These are phyloP conservation scores for Suillus variegatus DNA, from an alignment of 768 basidiomycete species.

Conservation along the genomic window DNA sequence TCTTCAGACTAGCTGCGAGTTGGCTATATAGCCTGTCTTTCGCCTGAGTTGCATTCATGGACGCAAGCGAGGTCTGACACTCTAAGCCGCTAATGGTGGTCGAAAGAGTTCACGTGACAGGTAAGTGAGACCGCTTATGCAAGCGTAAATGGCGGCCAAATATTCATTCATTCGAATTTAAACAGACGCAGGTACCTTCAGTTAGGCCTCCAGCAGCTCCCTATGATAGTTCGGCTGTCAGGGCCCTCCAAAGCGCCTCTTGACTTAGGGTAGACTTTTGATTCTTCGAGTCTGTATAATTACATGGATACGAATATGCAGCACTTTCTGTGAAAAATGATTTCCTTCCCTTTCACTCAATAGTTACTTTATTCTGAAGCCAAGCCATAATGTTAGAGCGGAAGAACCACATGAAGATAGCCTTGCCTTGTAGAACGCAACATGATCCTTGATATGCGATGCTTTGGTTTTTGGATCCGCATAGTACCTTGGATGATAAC, in stretches of 20 bases:
- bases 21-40: conserved; percentile 84
- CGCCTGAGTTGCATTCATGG: conserved; percentile 66
- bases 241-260: too few relatives aligned
- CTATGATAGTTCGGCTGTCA: too few relatives aligned
- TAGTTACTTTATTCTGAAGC: neutral
- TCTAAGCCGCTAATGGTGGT: neutral
- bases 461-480: conserved; percentile 57
- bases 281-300: neutral
- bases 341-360: neutral
- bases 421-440: conserved; percentile 79
- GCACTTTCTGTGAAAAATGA: neutral
- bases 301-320: neutral
- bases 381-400: neutral
- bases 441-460: conserved; percentile 59
- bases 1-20: conserved; percentile 64
- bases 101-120: too few relatives aligned
- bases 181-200: too few relatives aligned
- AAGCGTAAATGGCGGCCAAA: too few relatives aligned
- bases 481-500: conserved; percentile 35
- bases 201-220: too few relatives aligned
- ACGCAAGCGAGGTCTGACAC: neutral
- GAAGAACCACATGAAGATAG: neutral
- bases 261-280: neutral
- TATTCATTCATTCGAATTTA: too few relatives aligned
- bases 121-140: too few relatives aligned